Base-by-base conservation (phyloP, 352 stramenopile genomes). In the Globisporangium solare region DNA sequence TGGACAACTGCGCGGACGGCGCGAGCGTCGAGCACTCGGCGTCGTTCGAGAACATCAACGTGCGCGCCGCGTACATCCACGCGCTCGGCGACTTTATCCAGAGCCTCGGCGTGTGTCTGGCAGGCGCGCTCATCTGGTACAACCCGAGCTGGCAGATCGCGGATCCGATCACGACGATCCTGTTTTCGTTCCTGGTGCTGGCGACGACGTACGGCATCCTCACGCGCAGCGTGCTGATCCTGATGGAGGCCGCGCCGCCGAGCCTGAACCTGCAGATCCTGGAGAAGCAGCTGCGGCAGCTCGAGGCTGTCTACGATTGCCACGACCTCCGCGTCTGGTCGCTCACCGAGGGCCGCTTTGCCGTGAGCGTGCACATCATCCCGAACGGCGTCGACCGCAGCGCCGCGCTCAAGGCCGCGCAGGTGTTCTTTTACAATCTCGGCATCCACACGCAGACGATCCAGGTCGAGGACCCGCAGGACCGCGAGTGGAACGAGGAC, bases 251-350 rank as follows among this genome's bases (percentile, higher is more conserved):
- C 43, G 92, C 96, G 0, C 96, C 96, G 24, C 61, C 74, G 35
- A 53, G 67, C 24, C 42, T 91, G 56, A 66, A 83, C 54, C 66
- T 91, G 21, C 66, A 68, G 27, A 43, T 71, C 10, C 66, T 89
- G 13, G 81, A 91, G 69, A 81, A 76, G 47, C 70, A 72, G 17
- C 64, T 91, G 22, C 81, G 81, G 24, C 66, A 75, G 15, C 66
- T 91, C 22, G 66, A 76, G 22, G 57, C 80, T 11, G 95, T 99
- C 5, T 89, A 86, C 39, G 86, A 98, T 67, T 91, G 98, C 22
- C 97, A 99, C 72, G 94, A 99, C 67, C 70, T 99, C n/a, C 96
- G 98, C 68, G 88, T 99, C 47, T 99, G 97, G 97, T 92, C 79
- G 42, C 84, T 99, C 50, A 97, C 91, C 0, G 81, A 98, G 40